Base-by-base conservation (phyloP, 2,329 filamentous ascomycete species). In the Pestalotiopsis sp. region DNA sequence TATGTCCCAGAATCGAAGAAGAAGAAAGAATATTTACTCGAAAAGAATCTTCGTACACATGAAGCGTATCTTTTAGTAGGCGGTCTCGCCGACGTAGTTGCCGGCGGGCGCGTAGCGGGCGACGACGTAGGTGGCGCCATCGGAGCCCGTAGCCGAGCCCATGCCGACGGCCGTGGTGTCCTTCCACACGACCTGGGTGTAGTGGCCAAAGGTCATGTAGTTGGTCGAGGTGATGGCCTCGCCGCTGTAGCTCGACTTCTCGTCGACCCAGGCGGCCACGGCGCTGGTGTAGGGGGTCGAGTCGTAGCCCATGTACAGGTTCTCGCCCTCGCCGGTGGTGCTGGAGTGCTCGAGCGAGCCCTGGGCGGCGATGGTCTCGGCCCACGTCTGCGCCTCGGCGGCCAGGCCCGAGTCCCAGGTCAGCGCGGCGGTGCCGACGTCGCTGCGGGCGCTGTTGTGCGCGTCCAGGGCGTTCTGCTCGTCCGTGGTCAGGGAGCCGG, bases 281-380 rank as follows among this genome's bases (percentile, higher is more conserved):
- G 60, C 60, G 60, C 35, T 63, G 38, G 39, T 20, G 60, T 40
- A 52, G 35, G 60, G 60, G 4, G 35, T 63, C 17, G 17, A 24
- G 39, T 63, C 60, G 60, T 44, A 63, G 39, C 60, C 60, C 60
- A 63, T 63, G 60, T 63, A 63, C 11, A 63, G 60, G 60, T 63
- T 63, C 60, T 63, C 60, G 60, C 60, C 60, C 60, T 63, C 38
- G 39, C 35, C 20, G 20, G 60, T 52, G 22, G 24, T 20, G 20
- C 20, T 20, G 1, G 60, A 63, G 60, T 63, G 60, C 38, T n/a
- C 22, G 39, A 63, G 60, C 4, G 26, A 35, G 60, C 60, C 60
- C 35, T 40, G 35, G 4, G 38, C 5, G 60, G 39, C 60, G 13
- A 63, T 35, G 35, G 38, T 35, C 39, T 63, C 60, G 35, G 60